Evolutionary conservation across 2,329 filamentous ascomycete species (phyloP), one percentile per base, ranked within the genome.

Genomic region (Elsinoe arachidis): DNA sequence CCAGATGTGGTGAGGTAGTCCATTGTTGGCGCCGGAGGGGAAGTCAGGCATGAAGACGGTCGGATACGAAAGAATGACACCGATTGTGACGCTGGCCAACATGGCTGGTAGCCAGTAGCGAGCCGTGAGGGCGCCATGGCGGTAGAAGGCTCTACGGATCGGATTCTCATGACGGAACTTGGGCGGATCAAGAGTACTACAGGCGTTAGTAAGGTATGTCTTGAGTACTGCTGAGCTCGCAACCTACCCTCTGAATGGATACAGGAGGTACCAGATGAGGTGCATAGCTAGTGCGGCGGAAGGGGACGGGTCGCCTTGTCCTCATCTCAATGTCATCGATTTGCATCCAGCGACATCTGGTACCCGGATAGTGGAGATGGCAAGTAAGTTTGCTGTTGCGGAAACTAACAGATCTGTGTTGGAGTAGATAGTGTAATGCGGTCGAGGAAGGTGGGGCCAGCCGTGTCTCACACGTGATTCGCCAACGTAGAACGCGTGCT

Each of bases 1-100:
- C 88, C 88, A 92, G 63, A 88, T 87, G 79, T 91, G 86, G 66
- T 86, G 84, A 30, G 88, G 87, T 6, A 90, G 75, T 61, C 84
- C 86, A 55, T 86, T 85, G 21, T 84, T 81, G 62, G 85, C 84
- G 66, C 83, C 86, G 64, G 82, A 82, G 62, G 86, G 85, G 69
- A 87, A 84, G 66, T 81, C 84, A 1, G 83, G 84, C 53, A 91
- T 80, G 67, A 89, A 90, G 17, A 87, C 80, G 55, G 88, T 84
- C 6, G 87, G 87, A 65, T 89, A 91, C 60, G 86, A 81, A 56
- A 90, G 79, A 55, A 85, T 73, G 46, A 86, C 80, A 57, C 86
- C 86, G 58, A 88, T 78, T 43, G 82, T 80, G 56, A 87, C 83
- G n/a, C 87, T 89, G 57, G 88, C 74, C 62, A 91, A 75, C 60